A percentile compares a stretch with the other conserved stretches of the same genome.
Evolutionary conservation across 73 alveolate genomes (phyloP).

Genomic region (Paramecium sexaurelia): DNA sequence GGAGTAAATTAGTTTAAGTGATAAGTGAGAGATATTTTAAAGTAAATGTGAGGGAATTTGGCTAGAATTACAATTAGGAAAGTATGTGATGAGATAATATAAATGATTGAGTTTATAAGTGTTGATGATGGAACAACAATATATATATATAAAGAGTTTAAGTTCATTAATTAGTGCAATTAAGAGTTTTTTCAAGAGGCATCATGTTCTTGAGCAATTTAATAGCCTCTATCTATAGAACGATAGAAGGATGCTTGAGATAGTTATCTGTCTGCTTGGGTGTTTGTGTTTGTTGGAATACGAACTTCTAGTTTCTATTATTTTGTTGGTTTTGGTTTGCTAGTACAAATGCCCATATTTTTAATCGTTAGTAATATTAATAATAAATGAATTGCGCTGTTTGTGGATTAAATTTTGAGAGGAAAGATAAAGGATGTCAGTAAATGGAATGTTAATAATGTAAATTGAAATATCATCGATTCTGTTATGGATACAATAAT

Average conservation of each 20-base stretch:
- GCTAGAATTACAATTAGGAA: background rate
- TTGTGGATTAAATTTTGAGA: constrained; percentile 29
- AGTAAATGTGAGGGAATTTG: too few relatives aligned
- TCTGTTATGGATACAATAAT: constrained; percentile 52
- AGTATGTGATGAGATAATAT: background rate
- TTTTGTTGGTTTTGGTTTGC: constrained; percentile 15
- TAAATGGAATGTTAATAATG: constrained; percentile 4
- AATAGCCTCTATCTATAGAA: constrained; percentile 19
- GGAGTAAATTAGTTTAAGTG: too few relatives aligned
- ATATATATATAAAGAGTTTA: background rate
- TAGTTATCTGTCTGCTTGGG: background rate
- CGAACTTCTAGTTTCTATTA: background rate
- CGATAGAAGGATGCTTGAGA: background rate
- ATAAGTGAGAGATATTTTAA: too few relatives aligned
- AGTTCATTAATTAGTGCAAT: background rate
- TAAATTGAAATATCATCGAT: constrained; percentile 12
- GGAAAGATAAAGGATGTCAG: constrained; percentile 24
- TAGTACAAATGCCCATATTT: constrained; percentile 53
- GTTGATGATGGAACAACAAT: background rate
- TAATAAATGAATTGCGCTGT: constrained; percentile 37
- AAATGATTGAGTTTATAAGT: background rate
- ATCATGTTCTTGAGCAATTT: constrained; percentile 21
- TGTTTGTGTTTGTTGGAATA: background rate
- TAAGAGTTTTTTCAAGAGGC: background rate
- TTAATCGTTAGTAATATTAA: constrained; percentile 15